phyloP scores from a whole-genome alignment of 192 early-diverging fungal genomes.

The Mortierella hygrophila region DNA sequence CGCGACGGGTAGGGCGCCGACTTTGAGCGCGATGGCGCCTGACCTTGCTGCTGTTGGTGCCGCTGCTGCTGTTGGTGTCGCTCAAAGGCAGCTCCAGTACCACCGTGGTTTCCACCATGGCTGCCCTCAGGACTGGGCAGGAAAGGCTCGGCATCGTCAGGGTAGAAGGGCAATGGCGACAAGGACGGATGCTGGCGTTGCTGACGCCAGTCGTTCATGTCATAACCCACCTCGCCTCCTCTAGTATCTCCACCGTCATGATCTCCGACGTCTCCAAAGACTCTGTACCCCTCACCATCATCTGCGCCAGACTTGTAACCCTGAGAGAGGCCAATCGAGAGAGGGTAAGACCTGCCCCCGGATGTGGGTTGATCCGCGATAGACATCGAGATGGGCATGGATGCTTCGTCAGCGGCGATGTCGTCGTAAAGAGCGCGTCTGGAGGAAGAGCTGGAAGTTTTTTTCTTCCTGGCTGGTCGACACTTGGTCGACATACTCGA shows the following conservation, averaged over 20 bases:
- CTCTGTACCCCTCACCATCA: neutral
- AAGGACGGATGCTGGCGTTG: neutral
- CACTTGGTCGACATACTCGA: too few species aligned
- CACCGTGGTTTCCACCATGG: neutral
- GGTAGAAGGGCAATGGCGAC: neutral
- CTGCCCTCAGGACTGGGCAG: neutral
- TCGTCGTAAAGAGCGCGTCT: too few species aligned
- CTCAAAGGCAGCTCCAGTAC: neutral
- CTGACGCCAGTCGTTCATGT: neutral
- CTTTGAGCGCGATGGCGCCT: neutral
- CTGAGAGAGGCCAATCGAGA: too few species aligned
- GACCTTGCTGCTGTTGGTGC: neutral
- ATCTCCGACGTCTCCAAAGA: neutral
- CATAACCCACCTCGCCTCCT: neutral
- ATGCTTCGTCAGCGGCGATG: too few species aligned
- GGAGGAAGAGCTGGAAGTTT: too few species aligned
- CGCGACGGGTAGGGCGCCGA: neutral
- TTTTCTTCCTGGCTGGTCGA: too few species aligned
- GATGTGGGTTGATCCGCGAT: too few species aligned
- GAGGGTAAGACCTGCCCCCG: too few species aligned
- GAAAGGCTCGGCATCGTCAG: neutral
- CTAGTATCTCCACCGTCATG: neutral
- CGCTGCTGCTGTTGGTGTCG: neutral
- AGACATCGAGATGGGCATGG: too few species aligned
- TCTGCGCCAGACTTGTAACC: neutral